Evolutionary conservation across 768 basidiomycete genomes (phyloP), one percentile per base, ranked within the genome.

Genomic region (Termitomyces bulborhizus): DNA sequence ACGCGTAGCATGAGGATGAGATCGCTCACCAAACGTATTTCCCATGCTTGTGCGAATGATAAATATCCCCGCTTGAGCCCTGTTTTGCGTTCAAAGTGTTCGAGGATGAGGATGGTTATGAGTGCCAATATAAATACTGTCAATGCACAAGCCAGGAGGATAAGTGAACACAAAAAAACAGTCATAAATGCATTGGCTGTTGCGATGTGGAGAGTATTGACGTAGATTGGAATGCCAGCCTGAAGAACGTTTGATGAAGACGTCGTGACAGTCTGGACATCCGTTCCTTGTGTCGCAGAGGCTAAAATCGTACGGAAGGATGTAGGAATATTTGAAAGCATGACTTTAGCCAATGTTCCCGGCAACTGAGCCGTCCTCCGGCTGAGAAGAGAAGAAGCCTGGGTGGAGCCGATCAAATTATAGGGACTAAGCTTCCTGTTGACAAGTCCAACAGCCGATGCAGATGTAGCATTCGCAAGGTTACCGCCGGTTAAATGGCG

Each of bases 161-260:
- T 82, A 62, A 98, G 77, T 9, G 76, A 74, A 46, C 81, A 74
- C 43, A 95, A 71, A 69, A 97, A 95, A n/a, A 85, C 72, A 4
- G 92, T 94, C 80, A 90, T 88, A 72, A 92, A 97, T 6, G 88
- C 88, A 70, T 97, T 95, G 53, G 87, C 88, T 0, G 86, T 87
- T 9, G 88, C 84, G 55, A 98, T 88, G 52, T 84, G 81, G 26
- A 90, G 69, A 13, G 82, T 80, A 63, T 88, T 93, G 58, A 83
- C 84, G 62, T 86, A 95, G 32, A 90, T 86, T 4, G 93, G 91
- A 24, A 96, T 70, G 21, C 93, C 94, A 18, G 88, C 86, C 59
- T 87, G 73, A 18, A 95, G 79, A 36, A 88, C 71, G 66, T 91
- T 88, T 24, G 76, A 68, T 1, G 86, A 85, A 8, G 72, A 71